Evolutionary conservation across 352 stramenopile genomes (phyloP), one percentile per base, ranked within the genome.

Genomic region (Phytophthora sp.): DNA sequence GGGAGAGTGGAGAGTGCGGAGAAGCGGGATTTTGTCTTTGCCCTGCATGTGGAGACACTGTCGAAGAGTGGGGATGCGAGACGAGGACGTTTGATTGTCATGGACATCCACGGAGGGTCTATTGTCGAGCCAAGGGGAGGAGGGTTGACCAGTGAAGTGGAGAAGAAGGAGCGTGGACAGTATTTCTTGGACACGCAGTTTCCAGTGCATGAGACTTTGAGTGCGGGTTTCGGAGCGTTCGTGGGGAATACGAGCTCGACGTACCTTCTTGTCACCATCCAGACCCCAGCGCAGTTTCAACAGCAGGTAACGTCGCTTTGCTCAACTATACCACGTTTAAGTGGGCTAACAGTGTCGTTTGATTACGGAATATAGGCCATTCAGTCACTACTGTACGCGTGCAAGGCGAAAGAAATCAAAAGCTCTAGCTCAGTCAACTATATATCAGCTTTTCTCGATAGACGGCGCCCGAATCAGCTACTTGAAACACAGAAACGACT

Each of bases 361-460:
- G 24, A 29, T 60, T 30, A n/a, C 24, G 26, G 6, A 50, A 16
- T 27, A 38, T 64, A 93, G 83, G 85, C 84, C 4, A 92, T 94
- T 36, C 84, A 92, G 36, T 85, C 82, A 12, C 63, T 94, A 9
- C 52, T 94, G 68, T 94, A 91, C 54, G 86, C 82, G 2, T 93
- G 82, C 72, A 91, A 90, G 39, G 82, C 84, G 12, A 93, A 91
- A 55, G 84, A 93, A 18, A 89, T 94, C 38, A 80, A 74, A 41
- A 83, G 61, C 23, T 53, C 29, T 27, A 67, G 60, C 41, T 38
- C 45, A 23, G 59, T 80, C 44, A 63, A 77, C n/a, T 80, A 73
- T 72, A 44, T 74, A 61, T 57, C 71, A 1, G 31, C n/a, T 9
- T 82, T 80, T 59, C 62, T 68, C 3, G 58, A 63, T 11, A 60